Evolutionary conservation across 2,329 filamentous ascomycete genomes (phyloP).

Genomic region (Trichoderma asperellum): DNA sequence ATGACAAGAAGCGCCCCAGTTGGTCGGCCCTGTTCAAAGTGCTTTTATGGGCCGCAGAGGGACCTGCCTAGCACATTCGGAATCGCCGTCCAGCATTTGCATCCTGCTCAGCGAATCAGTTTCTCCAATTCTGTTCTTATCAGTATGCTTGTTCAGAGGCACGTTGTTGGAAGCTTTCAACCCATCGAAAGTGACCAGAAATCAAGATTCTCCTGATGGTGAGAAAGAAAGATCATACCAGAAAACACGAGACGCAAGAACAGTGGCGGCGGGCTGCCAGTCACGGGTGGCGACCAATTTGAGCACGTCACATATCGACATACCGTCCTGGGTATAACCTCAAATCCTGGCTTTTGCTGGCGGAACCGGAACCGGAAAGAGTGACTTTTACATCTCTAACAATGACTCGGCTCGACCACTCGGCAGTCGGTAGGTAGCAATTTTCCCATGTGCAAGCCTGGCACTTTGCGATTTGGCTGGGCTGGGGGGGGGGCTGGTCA

Average conservation of each 20-base stretch:
- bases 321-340: not conserved
- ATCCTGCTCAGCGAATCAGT: not conserved
- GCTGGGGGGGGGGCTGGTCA: not conserved
- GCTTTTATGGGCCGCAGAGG: conserved; percentile 12
- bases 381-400: not conserved
- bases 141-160: not conserved
- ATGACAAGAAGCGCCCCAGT: conserved; percentile 10
- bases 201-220: not conserved
- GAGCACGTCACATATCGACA: not conserved
- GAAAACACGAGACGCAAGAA: not conserved
- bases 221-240: not conserved
- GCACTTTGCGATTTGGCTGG: not conserved
- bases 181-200: not conserved
- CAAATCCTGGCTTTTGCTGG: not conserved
- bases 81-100: conserved; percentile 12
- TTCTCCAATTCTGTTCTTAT: not conserved
- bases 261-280: conserved; percentile 1
- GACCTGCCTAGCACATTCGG: conserved; percentile 15
- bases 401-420: not conserved
- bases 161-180: not conserved
- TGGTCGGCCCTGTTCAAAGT: conserved; percentile 7
- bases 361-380: conserved; percentile 7
- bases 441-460: conserved; percentile 1
- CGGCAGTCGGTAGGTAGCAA: not conserved
- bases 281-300: not conserved